A percentile compares a stretch with the other conserved stretches of the same genome.
Evolutionary conservation across 1,284 basidiomycete species (phyloP).

Genomic region (Tilletia caries): DNA sequence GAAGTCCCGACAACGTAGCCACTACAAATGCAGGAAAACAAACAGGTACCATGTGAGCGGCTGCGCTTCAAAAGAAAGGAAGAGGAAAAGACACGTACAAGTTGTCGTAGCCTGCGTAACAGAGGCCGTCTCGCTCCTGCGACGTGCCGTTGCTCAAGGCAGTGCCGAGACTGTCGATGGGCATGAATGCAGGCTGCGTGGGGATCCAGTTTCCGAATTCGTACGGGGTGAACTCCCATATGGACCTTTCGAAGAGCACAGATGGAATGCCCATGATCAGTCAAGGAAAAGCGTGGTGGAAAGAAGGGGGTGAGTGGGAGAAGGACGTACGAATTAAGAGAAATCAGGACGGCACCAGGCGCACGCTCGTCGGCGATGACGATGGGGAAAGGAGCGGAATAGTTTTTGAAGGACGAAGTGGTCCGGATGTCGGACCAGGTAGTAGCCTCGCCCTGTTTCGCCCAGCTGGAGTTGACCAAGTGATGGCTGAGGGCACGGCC

Average conservation of each 20-base stretch:
- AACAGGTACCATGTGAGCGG: too few relatives aligned
- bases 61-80: not conserved
- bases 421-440: constrained; percentile 43
- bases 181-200: constrained; percentile 41
- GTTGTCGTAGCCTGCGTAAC: constrained; percentile 44
- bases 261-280: too few relatives aligned
- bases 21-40: not conserved
- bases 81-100: constrained; percentile 13
- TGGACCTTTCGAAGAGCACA: constrained; percentile 19
- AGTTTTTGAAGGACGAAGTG: constrained; percentile 33
- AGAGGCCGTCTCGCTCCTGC: constrained; percentile 24
- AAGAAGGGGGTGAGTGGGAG: not conserved
- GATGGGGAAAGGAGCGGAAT: constrained; percentile 53
- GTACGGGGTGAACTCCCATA: constrained; percentile 58
- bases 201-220: constrained; percentile 59
- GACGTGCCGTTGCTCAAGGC: constrained; percentile 34
- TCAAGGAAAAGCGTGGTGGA: constrained; percentile 16
- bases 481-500: constrained; percentile 46
- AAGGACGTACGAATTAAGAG: constrained; percentile 44
- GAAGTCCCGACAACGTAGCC: constrained; percentile 42
- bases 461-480: constrained; percentile 41
- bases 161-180: constrained; percentile 47
- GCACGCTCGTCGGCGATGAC: constrained; percentile 59
- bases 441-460: constrained; percentile 37
- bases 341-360: constrained; percentile 54